Base-by-base conservation (phyloP, 192 early-diverging fungal species). In the Dispira parvispora region DNA sequence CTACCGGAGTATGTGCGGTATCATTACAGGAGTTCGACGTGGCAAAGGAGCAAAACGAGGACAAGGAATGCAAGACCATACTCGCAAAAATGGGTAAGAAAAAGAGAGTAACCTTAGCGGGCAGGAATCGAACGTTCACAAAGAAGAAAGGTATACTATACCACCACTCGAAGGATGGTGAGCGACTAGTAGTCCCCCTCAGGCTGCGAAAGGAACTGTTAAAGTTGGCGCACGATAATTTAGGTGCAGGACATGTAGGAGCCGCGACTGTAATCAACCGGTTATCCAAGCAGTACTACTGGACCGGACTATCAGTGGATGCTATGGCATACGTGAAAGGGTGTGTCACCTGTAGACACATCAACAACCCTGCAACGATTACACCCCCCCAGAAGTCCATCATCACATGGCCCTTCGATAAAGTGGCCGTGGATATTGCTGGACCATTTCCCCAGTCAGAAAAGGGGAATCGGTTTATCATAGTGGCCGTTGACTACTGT, bases 401-500 rank as follows among this genome's bases (percentile, higher is more conserved):
- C 3, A 64, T n/a, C n/a, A 26, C 21, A 9, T 63, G 23, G 13
- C 44, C 66, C 6, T 50, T 66, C 45, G 20, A 50, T 16, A 18
- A 27, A 43, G 25, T 67, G 0, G 64, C 63, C 43, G 52, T 67
- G 2, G 44, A 67, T 43, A 55, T 67, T 0, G 21, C 65, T 10
- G 23, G 64, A 8, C 66, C 43, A 8, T 20, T 67, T 20, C 20
- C 20, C 0, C 16, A 11, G 0, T 65, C 43, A 8, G 11, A 46
- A 8, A 67, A 42, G 11, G 10, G 43, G 21, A 67, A 67, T 26
- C 13, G 47, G 10, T 66, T 64, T 42, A 66, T 65, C 21, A 65
- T 67, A 32, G 65, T 67, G 3, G 46, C 64, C 9, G 50, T 46
- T 0, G 65, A 67, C 8, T 67, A 64, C 49, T 52, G 64, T 11